Evolutionary conservation across 164 flowering plant genomes (phyloP), one percentile per base, ranked within the genome.

Genomic region (Chimonanthus salicifolius): DNA sequence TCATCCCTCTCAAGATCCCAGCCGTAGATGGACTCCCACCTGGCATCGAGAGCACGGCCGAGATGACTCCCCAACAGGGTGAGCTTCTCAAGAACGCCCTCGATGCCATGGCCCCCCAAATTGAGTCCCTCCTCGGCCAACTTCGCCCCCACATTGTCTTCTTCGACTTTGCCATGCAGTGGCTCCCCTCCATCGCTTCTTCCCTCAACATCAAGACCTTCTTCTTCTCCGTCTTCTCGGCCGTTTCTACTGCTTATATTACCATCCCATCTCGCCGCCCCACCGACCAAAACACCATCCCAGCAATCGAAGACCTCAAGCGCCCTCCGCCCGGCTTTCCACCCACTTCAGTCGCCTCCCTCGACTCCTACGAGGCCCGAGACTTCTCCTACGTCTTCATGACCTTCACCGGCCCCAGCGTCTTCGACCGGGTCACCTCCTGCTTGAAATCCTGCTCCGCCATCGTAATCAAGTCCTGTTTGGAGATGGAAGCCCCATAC

Each of bases 81-180:
- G 84, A 80, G 67, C 87, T 84, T 47, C 84, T 84, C 64, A 81
- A 74, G 48, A 43, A 16, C 2, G 80, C 83, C 2, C 48, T 80
- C 3, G 83, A 81, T 70, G 50, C 45, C 13, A 79, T 75, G 77
- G 72, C 73, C 21, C 80, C 81, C 4, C 84, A 83, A 47, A 70
- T 83, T 33, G 58, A 67, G 65, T 13, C 75, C 7, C 62, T 79
- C n/a, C 72, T 83, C 16, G n/a, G 72, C 3, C 5, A 74, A 6
- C 75, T 83, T 62, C 74, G 78, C 74, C 85, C 85, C 62, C 70
- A 80, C 21, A 21, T 83, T 16, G 70, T 83, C 44, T 47, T 83
- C 71, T 70, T 73, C 20, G 85, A 83, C 62, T 83, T 80, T 51
- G 78, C 75, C 10, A 78, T 78, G 49, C 62, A 76, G 0, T 83